Conservation (phyloP, 345 rosid genomes). For the Hypericum perforatum region DNA sequence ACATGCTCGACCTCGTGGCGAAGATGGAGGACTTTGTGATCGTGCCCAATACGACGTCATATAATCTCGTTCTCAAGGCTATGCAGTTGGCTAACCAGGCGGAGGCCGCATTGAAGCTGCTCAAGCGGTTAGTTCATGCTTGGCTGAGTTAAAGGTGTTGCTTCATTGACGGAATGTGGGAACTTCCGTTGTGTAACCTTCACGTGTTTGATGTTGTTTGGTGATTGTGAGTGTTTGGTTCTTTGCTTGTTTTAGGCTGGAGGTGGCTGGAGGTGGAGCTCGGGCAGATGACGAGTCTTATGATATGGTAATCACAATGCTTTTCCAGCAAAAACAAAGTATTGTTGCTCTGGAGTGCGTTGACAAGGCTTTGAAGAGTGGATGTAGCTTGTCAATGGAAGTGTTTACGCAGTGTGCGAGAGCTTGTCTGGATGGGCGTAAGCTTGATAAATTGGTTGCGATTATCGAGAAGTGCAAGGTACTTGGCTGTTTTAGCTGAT, state of each 20-base stretch:
- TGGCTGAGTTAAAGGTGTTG: not conserved
- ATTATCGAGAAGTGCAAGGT: slow-evolving; percentile 93
- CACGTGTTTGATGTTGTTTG: not conserved
- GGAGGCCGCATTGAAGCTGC: slow-evolving; percentile 65
- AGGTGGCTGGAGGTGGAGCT: slow-evolving; percentile 56
- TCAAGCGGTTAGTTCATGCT: slow-evolving; percentile 43
- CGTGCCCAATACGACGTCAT: slow-evolving; percentile 66
- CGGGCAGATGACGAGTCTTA: slow-evolving; percentile 78
- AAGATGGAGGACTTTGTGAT: slow-evolving; percentile 58
- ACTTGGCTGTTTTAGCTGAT: slow-evolving; percentile 8
- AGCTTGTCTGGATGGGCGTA: slow-evolving; percentile 42
- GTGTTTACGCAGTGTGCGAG: slow-evolving; percentile 47
- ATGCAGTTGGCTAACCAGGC: slow-evolving; percentile 54
- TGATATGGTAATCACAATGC: slow-evolving; percentile 56
- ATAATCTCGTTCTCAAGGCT: slow-evolving; percentile 69
- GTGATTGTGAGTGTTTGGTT: not conserved
- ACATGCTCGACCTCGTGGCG: slow-evolving; percentile 61
- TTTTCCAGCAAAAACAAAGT: slow-evolving; percentile 31
- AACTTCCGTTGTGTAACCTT: slow-evolving; percentile 9
- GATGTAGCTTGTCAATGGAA: slow-evolving; percentile 41
- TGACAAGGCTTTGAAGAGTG: slow-evolving; percentile 51
- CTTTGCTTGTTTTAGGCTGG: slow-evolving; percentile 58
- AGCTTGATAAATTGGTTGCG: slow-evolving; percentile 55
- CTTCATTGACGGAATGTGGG: not conserved
- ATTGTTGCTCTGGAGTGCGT: slow-evolving; percentile 61